Evolutionary conservation across 2,329 filamentous ascomycete species (phyloP).

Genomic region (Clonostachys chloroleuca): DNA sequence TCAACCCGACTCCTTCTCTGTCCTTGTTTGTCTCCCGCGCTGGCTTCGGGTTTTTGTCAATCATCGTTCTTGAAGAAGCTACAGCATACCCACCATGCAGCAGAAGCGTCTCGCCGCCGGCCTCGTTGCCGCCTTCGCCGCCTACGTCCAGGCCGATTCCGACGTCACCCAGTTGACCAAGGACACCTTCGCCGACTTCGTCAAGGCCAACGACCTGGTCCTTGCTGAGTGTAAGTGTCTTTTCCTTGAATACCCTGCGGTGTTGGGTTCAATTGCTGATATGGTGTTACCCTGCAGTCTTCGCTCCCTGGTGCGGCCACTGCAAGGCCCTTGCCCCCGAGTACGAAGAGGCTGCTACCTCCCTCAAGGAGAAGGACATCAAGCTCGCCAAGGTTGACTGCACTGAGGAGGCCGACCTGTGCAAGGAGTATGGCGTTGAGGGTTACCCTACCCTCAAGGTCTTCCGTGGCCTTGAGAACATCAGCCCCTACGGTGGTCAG

Average conservation of each 20-base stretch:
- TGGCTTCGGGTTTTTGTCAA: not conserved
- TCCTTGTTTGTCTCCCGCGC: not conserved
- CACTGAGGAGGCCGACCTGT: conserved; percentile 90
- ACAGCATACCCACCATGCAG: conserved; percentile 31
- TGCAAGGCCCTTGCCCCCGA: conserved; percentile 96
- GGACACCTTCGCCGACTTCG: conserved; percentile 82
- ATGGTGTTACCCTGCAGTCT: conserved; percentile 53
- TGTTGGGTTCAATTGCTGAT: not conserved
- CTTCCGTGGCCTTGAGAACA: conserved; percentile 85
- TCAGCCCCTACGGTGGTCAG: conserved; percentile 80
- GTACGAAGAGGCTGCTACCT: conserved; percentile 82
- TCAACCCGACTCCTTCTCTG: conserved; percentile 1
- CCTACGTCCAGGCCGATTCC: conserved; percentile 62
- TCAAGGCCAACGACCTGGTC: conserved; percentile 81
- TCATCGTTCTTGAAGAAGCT: not conserved
- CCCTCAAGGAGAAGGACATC: conserved; percentile 85
- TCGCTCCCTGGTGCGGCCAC: conserved; percentile 94
- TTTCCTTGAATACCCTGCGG: not conserved
- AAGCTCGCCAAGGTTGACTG: conserved; percentile 87
- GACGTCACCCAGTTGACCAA: conserved; percentile 83
- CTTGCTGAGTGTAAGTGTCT: conserved; percentile 85
- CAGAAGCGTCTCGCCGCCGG: conserved; percentile 46
- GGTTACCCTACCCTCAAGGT: conserved; percentile 99
- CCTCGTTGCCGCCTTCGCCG: conserved; percentile 50
- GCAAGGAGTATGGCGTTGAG: conserved; percentile 85